Evolutionary conservation across 1,284 basidiomycete species (phyloP).

Genomic region (Malassezia sp.): DNA sequence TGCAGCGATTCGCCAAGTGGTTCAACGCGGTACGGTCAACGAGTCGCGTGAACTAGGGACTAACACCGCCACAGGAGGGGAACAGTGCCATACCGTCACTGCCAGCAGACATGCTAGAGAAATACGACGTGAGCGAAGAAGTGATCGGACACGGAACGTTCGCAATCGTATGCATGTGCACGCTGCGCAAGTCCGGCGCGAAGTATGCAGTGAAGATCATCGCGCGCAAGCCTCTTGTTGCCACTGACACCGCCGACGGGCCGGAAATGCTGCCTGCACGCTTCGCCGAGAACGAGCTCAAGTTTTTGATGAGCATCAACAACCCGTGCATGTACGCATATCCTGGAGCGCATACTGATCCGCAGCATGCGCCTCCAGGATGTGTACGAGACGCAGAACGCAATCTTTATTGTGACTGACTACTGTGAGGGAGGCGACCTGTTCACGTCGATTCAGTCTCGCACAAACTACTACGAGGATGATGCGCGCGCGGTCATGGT

Average conservation of each 20-base stretch:
- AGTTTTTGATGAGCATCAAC: conserved; percentile 35
- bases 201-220: conserved; percentile 43
- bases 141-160: conserved; percentile 42
- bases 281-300: conserved; percentile 24
- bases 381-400: conserved; percentile 44
- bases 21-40: no score
- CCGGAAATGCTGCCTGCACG: conserved; percentile 1
- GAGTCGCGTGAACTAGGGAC: not conserved
- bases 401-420: conserved; percentile 44
- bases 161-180: conserved; percentile 36
- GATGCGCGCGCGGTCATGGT: conserved; percentile 41
- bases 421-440: conserved; percentile 42
- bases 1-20: no score
- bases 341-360: not conserved
- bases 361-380: conserved; percentile 40
- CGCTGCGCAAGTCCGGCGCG: conserved; percentile 26
- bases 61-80: not conserved
- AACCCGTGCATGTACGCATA: conserved; percentile 30
- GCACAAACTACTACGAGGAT: conserved; percentile 39
- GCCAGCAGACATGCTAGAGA: conserved; percentile 14
- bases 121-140: conserved; percentile 28
- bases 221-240: conserved; percentile 35
- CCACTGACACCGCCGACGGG: not conserved
- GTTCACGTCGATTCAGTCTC: conserved; percentile 40
- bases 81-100: not conserved